Evolutionary conservation across 768 basidiomycete genomes (phyloP).

Genomic region (Boletus tomentosulus): DNA sequence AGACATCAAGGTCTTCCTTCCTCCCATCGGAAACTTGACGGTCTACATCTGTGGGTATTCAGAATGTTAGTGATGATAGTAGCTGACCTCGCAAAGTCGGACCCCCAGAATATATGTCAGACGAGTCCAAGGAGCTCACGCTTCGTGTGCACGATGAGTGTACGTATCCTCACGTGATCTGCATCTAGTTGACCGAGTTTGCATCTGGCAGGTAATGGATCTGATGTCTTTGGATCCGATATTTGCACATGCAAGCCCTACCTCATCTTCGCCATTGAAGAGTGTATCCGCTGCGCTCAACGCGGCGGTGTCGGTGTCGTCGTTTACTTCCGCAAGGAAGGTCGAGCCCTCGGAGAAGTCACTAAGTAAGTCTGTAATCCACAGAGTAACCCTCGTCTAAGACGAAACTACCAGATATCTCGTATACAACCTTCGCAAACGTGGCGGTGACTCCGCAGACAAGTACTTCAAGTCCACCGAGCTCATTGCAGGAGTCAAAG

Average conservation of each 20-base stretch:
- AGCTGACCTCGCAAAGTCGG: slow-evolving; percentile 52
- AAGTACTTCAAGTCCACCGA: slow-evolving; percentile 94
- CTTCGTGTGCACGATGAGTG: slow-evolving; percentile 94
- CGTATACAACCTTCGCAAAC: slow-evolving; percentile 95
- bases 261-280: slow-evolving; percentile 87
- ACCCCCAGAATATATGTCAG: slow-evolving; percentile 70
- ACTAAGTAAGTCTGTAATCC: slow-evolving; percentile 58
- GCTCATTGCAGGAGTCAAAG: slow-evolving; percentile 90
- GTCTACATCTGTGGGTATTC: slow-evolving; percentile 78
- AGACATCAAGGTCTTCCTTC: slow-evolving; percentile 93
- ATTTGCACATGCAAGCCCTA: slow-evolving; percentile 95
- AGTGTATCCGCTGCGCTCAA: slow-evolving; percentile 81
- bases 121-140: slow-evolving; percentile 76
- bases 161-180: slow-evolving; percentile 27
- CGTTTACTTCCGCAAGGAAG: slow-evolving; percentile 93
- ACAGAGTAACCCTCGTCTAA: background rate
- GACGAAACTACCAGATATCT: slow-evolving; percentile 54
- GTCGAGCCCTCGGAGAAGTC: slow-evolving; percentile 89
- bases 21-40: slow-evolving; percentile 88
- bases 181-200: background rate
- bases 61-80: background rate
- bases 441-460: slow-evolving; percentile 88
- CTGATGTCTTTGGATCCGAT: slow-evolving; percentile 93
- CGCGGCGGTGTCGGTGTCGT: slow-evolving; percentile 88
- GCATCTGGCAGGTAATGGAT: slow-evolving; percentile 68